Conservation (phyloP, 2,329 filamentous ascomycete species). For the Huntiella bhutanensis region DNA sequence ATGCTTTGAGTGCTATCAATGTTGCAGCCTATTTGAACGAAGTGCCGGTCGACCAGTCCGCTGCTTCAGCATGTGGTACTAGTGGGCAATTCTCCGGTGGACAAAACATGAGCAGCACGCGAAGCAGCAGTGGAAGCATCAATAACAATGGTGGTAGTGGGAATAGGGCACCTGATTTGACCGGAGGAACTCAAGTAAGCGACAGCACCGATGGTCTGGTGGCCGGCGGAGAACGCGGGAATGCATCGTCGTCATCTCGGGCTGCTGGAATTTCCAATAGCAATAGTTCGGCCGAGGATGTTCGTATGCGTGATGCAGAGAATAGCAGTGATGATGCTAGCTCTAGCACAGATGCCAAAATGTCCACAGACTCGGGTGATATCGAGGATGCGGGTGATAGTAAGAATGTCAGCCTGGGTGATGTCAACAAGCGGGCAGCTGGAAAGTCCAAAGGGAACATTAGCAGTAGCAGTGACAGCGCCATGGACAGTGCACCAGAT, state of each 20-base stretch:
- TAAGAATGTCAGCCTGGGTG: background rate
- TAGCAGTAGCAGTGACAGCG: background rate
- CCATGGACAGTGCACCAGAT: background rate
- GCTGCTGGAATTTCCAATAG: background rate
- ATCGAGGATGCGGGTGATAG: background rate
- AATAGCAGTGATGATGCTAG: background rate
- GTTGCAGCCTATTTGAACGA: background rate
- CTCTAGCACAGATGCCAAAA: background rate
- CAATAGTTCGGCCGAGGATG: conserved; percentile 1
- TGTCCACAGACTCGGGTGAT: background rate
- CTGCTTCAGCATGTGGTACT: background rate
- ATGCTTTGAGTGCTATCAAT: conserved; percentile 7
- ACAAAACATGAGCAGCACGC: background rate
- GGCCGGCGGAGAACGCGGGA: background rate
- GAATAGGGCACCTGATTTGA: background rate
- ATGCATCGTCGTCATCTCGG: background rate
- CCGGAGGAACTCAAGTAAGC: too few relatives aligned
- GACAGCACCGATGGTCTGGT: too few relatives aligned
- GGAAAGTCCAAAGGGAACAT: too few relatives aligned
- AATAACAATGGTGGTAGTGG: background rate
- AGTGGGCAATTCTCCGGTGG: background rate
- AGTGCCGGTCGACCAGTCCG: background rate
- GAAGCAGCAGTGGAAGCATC: background rate
- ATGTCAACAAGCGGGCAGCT: background rate
- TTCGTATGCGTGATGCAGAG: conserved; percentile 1